Evolutionary conservation across 2,329 filamentous ascomycete species (phyloP).

Genomic region (Aspergillus pseudonomiae): DNA sequence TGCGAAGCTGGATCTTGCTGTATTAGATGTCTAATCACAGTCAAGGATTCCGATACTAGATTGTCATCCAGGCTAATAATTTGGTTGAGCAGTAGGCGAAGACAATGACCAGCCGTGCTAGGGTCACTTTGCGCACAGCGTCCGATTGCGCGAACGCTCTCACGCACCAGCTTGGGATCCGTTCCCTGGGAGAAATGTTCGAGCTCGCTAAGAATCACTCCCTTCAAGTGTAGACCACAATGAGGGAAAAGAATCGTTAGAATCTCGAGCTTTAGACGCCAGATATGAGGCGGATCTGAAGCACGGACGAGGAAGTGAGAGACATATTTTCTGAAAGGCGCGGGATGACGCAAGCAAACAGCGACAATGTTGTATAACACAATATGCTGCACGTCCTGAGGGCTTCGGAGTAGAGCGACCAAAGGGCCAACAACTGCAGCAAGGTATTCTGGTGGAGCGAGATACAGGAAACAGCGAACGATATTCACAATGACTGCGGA

Average conservation of each 20-base stretch:
- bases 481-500: slow-evolving; percentile 90
- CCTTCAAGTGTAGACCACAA: slow-evolving; percentile 73
- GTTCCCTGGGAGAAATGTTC: slow-evolving; percentile 84
- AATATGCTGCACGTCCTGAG: slow-evolving; percentile 84
- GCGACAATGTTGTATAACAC: slow-evolving; percentile 93
- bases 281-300: slow-evolving; percentile 77
- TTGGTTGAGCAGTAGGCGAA: slow-evolving; percentile 80
- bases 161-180: slow-evolving; percentile 77
- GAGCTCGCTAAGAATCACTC: slow-evolving; percentile 85
- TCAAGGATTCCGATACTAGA: slow-evolving; percentile 87
- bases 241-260: slow-evolving; percentile 90
- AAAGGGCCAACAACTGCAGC: slow-evolving; percentile 78
- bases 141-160: slow-evolving; percentile 90
- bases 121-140: slow-evolving; percentile 82
- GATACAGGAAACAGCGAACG: slow-evolving; percentile 78
- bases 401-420: slow-evolving; percentile 79
- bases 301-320: slow-evolving; percentile 86
- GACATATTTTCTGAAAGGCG: slow-evolving; percentile 82
- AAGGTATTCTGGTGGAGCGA: slow-evolving; percentile 79
- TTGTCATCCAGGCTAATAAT: slow-evolving; percentile 86
- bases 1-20: slow-evolving; percentile 85
- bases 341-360: slow-evolving; percentile 76
- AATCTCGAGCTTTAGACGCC: slow-evolving; percentile 89
- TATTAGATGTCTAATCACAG: slow-evolving; percentile 92
- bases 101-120: slow-evolving; percentile 73